Evolutionary conservation across 306 rosid species (phyloP).

Genomic region (Castanea mollissima): DNA sequence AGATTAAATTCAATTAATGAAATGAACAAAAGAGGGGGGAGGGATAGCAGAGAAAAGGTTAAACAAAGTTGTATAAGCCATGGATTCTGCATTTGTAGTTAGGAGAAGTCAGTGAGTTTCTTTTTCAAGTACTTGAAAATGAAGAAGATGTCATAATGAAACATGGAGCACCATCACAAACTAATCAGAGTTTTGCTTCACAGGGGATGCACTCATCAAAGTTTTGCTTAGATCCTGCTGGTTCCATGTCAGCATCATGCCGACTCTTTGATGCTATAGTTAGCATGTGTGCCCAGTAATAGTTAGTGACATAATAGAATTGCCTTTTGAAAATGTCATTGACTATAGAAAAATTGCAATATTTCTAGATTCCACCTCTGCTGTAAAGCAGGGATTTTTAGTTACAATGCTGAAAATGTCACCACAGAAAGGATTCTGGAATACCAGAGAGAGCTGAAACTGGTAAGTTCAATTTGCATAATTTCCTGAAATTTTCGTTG

Average conservation of each 20-base stretch:
- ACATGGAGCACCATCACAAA: conserved; percentile 91
- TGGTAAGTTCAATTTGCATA: conserved; percentile 49
- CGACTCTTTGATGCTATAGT: conserved; percentile 89
- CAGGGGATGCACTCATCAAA: conserved; percentile 91
- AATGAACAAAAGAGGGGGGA: too few species aligned
- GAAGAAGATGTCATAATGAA: conserved; percentile 69
- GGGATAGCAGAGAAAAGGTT: too few species aligned
- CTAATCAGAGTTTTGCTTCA: conserved; percentile 77
- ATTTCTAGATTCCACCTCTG: conserved; percentile 66
- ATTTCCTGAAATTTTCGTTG: background rate
- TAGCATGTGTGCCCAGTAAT: conserved; percentile 88
- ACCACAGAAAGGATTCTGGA: conserved; percentile 58
- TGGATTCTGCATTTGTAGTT: conserved; percentile 44
- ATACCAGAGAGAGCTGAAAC: conserved; percentile 73
- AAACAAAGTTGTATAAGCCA: too few species aligned
- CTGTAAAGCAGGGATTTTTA: conserved; percentile 64
- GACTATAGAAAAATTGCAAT: conserved; percentile 79
- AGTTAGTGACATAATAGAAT: conserved; percentile 72
- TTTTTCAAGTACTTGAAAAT: conserved; percentile 72
- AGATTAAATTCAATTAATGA: too few species aligned
- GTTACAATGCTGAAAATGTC: conserved; percentile 58
- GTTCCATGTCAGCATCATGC: conserved; percentile 93
- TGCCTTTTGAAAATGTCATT: conserved; percentile 87
- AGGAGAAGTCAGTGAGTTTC: conserved; percentile 76
- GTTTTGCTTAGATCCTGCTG: conserved; percentile 94